Evolutionary conservation across 2,329 filamentous ascomycete species (phyloP).

Genomic region (Ophiostoma quercus): DNA sequence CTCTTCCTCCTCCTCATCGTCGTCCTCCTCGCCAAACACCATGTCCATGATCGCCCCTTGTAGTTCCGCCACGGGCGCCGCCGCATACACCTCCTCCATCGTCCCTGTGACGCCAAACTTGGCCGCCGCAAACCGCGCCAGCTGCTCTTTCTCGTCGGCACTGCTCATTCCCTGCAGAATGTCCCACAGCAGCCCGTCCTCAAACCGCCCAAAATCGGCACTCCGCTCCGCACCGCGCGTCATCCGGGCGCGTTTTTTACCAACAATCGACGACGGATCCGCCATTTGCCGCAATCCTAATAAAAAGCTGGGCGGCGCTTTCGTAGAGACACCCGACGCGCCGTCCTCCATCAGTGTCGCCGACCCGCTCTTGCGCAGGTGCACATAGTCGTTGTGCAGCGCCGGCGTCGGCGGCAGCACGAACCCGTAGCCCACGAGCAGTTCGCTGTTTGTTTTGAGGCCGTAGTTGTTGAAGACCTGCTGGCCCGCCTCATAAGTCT

Average conservation of each 20-base stretch:
- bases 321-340: conserved; percentile 12
- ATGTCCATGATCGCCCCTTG: conserved; percentile 28
- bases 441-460: conserved; percentile 65
- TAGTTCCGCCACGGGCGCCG: conserved; percentile 13
- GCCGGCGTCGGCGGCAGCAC: conserved; percentile 44
- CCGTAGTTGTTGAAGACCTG: conserved; percentile 69
- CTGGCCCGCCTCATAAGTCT: conserved; percentile 46
- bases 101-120: background rate
- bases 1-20: background rate
- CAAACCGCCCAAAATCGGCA: conserved; percentile 34
- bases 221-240: conserved; percentile 16
- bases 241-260: conserved; percentile 36
- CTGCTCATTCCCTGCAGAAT: conserved; percentile 39
- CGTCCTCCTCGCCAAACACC: conserved; percentile 26
- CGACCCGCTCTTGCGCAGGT: conserved; percentile 44
- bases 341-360: conserved; percentile 15
- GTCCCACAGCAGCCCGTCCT: conserved; percentile 50
- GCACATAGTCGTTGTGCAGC: conserved; percentile 57
- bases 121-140: conserved; percentile 21
- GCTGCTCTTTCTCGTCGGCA: conserved; percentile 29
- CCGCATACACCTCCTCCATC: conserved; percentile 4
- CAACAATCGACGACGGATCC: conserved; percentile 43
- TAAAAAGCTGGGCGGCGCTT: conserved; percentile 37
- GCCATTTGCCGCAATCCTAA: conserved; percentile 44
- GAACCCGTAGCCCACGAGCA: conserved; percentile 61